Conservation (phyloP, 2,329 filamentous ascomycete species). For the Paramyrothecium roridum region DNA sequence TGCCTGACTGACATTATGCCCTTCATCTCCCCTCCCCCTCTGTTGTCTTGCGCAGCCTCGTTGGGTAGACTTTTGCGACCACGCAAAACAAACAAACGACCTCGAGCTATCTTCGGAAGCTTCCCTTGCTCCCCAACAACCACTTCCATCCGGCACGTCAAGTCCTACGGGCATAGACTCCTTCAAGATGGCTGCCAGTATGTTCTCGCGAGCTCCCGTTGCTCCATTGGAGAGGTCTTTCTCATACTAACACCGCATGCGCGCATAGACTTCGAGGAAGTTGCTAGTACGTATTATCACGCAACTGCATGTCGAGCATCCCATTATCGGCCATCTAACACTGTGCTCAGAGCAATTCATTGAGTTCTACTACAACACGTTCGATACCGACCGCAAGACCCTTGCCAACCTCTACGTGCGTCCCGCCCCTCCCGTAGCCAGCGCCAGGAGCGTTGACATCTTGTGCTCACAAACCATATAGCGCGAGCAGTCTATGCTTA, state of each 20-base stretch:
- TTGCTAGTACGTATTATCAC: constrained; percentile 41
- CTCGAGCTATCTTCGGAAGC: constrained; percentile 2
- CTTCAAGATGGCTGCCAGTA: constrained; percentile 21
- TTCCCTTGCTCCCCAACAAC: constrained; percentile 3
- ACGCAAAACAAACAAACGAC: constrained; percentile 14
- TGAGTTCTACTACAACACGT: constrained; percentile 84
- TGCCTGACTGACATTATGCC: constrained; percentile 14
- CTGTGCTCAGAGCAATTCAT: constrained; percentile 73
- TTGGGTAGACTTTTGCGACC: constrained; percentile 30
- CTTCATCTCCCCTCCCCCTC: constrained; percentile 10
- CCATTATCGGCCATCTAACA: constrained; percentile 74
- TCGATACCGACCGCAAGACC: constrained; percentile 67
- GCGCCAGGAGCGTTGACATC: too few species aligned
- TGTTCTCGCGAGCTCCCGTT: constrained; percentile 4
- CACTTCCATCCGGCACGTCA: not conserved
- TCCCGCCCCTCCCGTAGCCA: constrained; percentile 2
- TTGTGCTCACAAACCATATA: constrained; percentile 32
- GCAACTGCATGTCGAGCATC: constrained; percentile 62
- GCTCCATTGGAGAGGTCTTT: not conserved
- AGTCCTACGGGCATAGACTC: constrained; percentile 8
- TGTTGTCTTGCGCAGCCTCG: not conserved
- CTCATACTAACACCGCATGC: constrained; percentile 21
- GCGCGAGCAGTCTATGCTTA: constrained; percentile 86
- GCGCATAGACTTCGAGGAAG: constrained; percentile 36
- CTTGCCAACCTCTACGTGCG: constrained; percentile 80